Evolutionary conservation across 2,329 filamentous ascomycete species (phyloP), one percentile per base, ranked within the genome.

Genomic region (Biscogniauxia mediterranea): DNA sequence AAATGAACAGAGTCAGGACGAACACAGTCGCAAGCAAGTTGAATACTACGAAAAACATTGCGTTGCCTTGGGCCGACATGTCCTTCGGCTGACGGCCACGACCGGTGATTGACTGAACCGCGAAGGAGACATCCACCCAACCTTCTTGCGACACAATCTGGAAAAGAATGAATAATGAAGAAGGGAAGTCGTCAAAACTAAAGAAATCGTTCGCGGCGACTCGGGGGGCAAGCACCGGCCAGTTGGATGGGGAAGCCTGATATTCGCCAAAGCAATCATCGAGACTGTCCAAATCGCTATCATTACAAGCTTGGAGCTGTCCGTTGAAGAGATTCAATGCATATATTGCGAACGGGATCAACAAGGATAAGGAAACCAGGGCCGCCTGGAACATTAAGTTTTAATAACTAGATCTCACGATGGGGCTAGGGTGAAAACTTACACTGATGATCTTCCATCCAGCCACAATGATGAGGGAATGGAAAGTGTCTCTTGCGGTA

Each of bases 111-210:
- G 87, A 86, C 79, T 96, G 91, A 1, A 89, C 89, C 38, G 86
- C 85, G 79, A 91, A 93, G 73, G 95, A 91, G n/a, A 97, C 92
- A 74, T 97, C 93, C 11, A 89, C 88, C 95, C 96, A 99, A 38
- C 95, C 95, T 81, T 99, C 96, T 76, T 99, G 95, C 57, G 94
- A 98, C 51, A 98, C 94, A 76, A 99, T 97, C 75, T 98, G 93
- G 79, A 97, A 99, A 62, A 99, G 90, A 64, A 96, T 96, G 79
- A 98, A 98, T 38, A 99, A 82, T 0, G 94, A 90, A 58, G 91
- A 86, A n/a, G 90, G 91, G 70, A 99, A 99, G 72, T 96, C 90
- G 75, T 99, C 95, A 72, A 99, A 99, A 74, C 90, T 90, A 77
- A 90, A 98, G 72, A 87, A 96, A 0, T 89, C 87, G 70, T 99